Conservation (phyloP, 108 stramenopile genomes). For the Nitzschia putrida region DNA sequence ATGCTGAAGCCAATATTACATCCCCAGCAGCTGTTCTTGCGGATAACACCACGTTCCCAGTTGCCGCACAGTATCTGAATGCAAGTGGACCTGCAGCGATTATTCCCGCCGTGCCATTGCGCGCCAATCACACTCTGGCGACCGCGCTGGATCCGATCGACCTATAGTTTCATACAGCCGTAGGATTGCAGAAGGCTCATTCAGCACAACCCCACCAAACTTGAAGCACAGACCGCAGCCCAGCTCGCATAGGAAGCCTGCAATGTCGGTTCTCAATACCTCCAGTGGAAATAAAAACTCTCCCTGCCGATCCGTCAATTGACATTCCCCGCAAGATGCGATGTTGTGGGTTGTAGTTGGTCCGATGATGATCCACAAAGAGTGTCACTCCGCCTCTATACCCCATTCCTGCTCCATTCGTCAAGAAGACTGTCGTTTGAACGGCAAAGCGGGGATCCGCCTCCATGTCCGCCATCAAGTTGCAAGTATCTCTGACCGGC, state of each 20-base stretch:
- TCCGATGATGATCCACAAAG: conserved; percentile 43
- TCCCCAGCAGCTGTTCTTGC: too few species aligned
- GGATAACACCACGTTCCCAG: too few species aligned
- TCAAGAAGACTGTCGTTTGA: conserved; percentile 46
- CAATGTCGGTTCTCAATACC: conserved; percentile 55
- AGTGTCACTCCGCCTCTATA: conserved; percentile 44
- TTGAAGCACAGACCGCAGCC: conserved; percentile 51
- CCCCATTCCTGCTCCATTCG: conserved; percentile 41
- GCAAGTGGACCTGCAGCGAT: too few species aligned
- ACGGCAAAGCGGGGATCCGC: conserved; percentile 52
- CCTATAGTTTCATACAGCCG: too few species aligned
- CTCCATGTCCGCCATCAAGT: conserved; percentile 45
- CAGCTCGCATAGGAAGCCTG: conserved; percentile 48
- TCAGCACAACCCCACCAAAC: conserved; percentile 56
- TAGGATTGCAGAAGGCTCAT: too few species aligned
- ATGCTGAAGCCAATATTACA: too few species aligned
- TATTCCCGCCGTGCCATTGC: too few species aligned
- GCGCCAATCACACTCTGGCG: too few species aligned
- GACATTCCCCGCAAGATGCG: conserved; percentile 38
- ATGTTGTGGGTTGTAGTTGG: conserved; percentile 29
- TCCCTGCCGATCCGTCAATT: conserved; percentile 46
- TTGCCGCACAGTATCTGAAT: too few species aligned
- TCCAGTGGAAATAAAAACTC: conserved; percentile 49
- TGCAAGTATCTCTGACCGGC: conserved; percentile 47
- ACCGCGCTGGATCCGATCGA: too few species aligned